Percentiles rank a stretch among this genome's conserved stretches.
Conservation (phyloP, 202 grass and related monocot genomes). For the Panicum virgatum region DNA sequence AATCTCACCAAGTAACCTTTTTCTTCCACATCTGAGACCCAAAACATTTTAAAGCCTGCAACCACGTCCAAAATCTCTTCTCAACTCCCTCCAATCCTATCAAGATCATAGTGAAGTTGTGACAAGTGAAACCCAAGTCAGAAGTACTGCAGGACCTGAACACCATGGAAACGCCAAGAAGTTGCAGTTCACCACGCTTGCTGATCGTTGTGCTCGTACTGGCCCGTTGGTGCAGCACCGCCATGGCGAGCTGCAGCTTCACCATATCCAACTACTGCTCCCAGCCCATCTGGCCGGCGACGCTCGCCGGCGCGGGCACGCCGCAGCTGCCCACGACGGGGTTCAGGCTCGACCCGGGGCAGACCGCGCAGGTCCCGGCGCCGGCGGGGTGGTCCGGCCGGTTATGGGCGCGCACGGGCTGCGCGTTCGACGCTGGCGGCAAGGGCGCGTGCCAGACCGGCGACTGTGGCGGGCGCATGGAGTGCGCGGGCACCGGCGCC, state of each 20-base stretch:
- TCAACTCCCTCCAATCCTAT: neutral
- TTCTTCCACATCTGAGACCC: constrained; percentile 9
- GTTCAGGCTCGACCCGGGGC: constrained; percentile 68
- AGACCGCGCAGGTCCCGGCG: constrained; percentile 54
- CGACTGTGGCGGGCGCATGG: constrained; percentile 66
- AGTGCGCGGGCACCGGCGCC: constrained; percentile 60
- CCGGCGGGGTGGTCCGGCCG: constrained; percentile 78
- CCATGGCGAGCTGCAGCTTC: constrained; percentile 56
- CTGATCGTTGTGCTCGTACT: constrained; percentile 28
- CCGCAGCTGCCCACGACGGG: constrained; percentile 73
- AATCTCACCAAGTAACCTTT: constrained; percentile 49
- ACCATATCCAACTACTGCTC: constrained; percentile 78
- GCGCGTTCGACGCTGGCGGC: constrained; percentile 58
- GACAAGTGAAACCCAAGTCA: constrained; percentile 7
- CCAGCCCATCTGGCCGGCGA: constrained; percentile 79
- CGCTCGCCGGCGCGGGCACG: constrained; percentile 77
- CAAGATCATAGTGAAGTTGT: neutral
- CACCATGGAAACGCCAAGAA: constrained; percentile 48
- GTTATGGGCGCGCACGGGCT: constrained; percentile 80
- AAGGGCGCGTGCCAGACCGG: constrained; percentile 74
- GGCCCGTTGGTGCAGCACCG: constrained; percentile 33
- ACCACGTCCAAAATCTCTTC: constrained; percentile 23
- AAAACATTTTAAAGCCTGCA: constrained; percentile 45
- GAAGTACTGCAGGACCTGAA: neutral
- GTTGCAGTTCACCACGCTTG: constrained; percentile 11